Evolutionary conservation across 1,139 yeast genomes (phyloP), one percentile per base, ranked within the genome.

Genomic region (Zygotorulaspora mrakii): DNA sequence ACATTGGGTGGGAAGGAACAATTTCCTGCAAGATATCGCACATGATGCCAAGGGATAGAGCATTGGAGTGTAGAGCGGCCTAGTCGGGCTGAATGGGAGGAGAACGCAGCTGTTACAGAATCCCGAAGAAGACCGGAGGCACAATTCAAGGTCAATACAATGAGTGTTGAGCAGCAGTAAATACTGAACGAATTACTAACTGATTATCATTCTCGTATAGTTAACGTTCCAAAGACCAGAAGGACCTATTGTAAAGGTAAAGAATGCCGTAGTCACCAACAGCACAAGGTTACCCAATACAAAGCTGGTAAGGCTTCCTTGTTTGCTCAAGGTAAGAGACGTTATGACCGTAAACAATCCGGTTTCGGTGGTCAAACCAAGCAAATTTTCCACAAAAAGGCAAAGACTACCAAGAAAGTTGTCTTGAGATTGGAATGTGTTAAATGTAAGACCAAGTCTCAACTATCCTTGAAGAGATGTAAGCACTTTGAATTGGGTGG

Each of bases 321-420:
- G 68, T 88, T 81, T 71, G 96, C 97, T 64, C 97, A 91, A 79
- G 99, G 99, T 83, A 94, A 94, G 89, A 87, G 99, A 82, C 89
- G 99, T 81, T 91, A 91, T 79, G 98, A 94, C 94, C 95, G 99
- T 77, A 91, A 91, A 79, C 98, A 91, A 80, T 73, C 86, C 69
- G 99, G 99, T 87, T 91, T 81, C 77, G 99, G 99, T 86, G 99
- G 99, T 86, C 99, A 91, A 80, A 91, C 98, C 77, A 91, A 88
- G 82, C 98, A 85, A 71, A 86, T 94, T 77, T 91, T 91, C 96
- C 97, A 88, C 87, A 91, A 91, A 85, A 94, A 91, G 76, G 99
- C 99, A 66, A 91, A 91, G 89, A 91, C 98, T 64, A 91, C 99
- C 82, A 91, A 91, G 88, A 91, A 91, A 85, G 96, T 91, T 72